phyloP scores from a whole-genome alignment of 139 green algal genomes.

The Gonium pectorale region DNA sequence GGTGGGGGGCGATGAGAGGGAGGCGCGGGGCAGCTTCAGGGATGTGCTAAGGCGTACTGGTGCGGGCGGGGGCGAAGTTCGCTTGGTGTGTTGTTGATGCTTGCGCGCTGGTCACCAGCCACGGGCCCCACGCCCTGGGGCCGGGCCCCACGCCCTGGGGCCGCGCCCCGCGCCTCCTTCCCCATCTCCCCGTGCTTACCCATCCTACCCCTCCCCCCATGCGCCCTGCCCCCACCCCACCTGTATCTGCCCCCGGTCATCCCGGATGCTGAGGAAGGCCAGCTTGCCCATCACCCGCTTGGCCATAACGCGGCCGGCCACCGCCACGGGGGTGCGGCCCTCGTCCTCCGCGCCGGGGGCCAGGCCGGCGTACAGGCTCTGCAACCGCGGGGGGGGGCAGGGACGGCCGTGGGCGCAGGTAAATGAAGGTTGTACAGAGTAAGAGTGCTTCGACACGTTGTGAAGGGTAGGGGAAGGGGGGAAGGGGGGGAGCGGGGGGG shows the following conservation, averaged over 20 bases:
- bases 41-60: too few relatives aligned
- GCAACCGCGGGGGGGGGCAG: neutral
- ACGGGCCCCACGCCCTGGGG: neutral
- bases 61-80: too few relatives aligned
- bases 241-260: conserved; percentile 91
- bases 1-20: too few relatives aligned
- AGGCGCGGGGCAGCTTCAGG: too few relatives aligned
- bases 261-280: conserved; percentile 91
- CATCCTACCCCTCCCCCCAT: neutral
- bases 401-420: neutral
- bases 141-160: neutral
- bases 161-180: neutral
- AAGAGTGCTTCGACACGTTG: neutral
- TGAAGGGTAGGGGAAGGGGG: neutral
- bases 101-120: too few relatives aligned
- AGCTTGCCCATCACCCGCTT: conserved; percentile 97
- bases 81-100: too few relatives aligned
- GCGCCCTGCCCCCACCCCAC: conserved; percentile 32
- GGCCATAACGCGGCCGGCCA: conserved; percentile 92
- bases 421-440: neutral
- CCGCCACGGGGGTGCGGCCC: conserved; percentile 56
- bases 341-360: conserved; percentile 68
- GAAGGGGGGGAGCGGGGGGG: neutral
- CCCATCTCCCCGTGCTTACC: neutral
- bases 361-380: conserved; percentile 73